phyloP scores from a whole-genome alignment of 768 basidiomycete genomes.

The Chalciporus chontae region DNA sequence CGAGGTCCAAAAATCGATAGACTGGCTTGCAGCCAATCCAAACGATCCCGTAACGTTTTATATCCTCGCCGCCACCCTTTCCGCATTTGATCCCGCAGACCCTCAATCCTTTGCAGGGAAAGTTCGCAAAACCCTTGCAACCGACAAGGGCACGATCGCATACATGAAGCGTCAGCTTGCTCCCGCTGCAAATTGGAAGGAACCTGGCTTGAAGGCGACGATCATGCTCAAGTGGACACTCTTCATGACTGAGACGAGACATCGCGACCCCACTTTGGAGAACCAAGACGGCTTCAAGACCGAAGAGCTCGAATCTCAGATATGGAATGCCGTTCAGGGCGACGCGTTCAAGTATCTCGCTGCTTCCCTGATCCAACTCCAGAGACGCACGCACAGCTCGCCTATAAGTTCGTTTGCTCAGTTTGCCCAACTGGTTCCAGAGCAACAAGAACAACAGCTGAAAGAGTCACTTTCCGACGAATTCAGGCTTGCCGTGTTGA shows the following conservation, averaged over 20 bases:
- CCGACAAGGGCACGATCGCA: conserved; percentile 43
- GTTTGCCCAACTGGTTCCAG: conserved; percentile 35
- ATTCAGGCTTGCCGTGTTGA: conserved; percentile 51
- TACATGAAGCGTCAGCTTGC: conserved; percentile 61
- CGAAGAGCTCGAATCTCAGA: conserved; percentile 76
- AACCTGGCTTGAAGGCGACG: conserved; percentile 64
- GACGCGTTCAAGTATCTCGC: conserved; percentile 76
- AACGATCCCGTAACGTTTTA: conserved; percentile 69
- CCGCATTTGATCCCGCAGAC: conserved; percentile 64
- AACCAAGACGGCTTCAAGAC: conserved; percentile 64
- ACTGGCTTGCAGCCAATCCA: conserved; percentile 67
- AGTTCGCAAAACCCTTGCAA: conserved; percentile 46
- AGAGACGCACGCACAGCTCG: conserved; percentile 33
- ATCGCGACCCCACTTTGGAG: conserved; percentile 63
- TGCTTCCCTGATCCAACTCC: conserved; percentile 53
- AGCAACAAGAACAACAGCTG: conserved; percentile 35
- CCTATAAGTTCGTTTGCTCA: conserved; percentile 38
- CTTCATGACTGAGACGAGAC: conserved; percentile 74
- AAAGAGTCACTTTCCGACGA: conserved; percentile 41
- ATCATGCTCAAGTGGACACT: conserved; percentile 86
- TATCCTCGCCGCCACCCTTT: conserved; percentile 59
- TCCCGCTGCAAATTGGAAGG: conserved; percentile 61
- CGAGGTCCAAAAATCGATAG: conserved; percentile 62
- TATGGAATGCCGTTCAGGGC: conserved; percentile 80
- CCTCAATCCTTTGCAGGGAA: conserved; percentile 44